Evolutionary conservation across 2,329 filamentous ascomycete genomes (phyloP).

Genomic region (Pseudogymnoascus sp.): DNA sequence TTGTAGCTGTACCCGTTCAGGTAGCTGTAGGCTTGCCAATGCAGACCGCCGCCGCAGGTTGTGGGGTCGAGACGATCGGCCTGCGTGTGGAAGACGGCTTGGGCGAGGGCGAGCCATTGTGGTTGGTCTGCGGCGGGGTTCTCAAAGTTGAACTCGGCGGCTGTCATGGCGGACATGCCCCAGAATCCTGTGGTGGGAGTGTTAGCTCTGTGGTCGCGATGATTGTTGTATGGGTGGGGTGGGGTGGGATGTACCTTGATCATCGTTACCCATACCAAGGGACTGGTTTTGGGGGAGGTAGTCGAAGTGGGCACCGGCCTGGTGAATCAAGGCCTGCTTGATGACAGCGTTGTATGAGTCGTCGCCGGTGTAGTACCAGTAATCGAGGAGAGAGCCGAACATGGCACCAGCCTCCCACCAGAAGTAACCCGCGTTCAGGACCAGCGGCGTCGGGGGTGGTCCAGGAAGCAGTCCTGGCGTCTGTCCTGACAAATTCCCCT

Average conservation of each 20-base stretch:
- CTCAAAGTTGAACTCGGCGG: slow-evolving; percentile 56
- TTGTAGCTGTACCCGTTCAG: slow-evolving; percentile 76
- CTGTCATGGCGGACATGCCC: slow-evolving; percentile 61
- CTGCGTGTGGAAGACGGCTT: slow-evolving; percentile 74
- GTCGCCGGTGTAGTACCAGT: slow-evolving; percentile 75
- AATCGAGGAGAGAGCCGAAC: slow-evolving; percentile 60
- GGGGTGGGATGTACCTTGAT: slow-evolving; percentile 37
- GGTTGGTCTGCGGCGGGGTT: slow-evolving; percentile 46
- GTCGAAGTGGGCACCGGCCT: slow-evolving; percentile 61
- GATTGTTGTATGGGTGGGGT: not conserved
- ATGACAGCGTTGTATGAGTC: slow-evolving; percentile 40
- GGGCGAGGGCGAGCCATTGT: slow-evolving; percentile 61
- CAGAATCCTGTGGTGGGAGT: slow-evolving; percentile 43
- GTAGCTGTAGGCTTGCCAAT: slow-evolving; percentile 79
- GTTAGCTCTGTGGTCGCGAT: not conserved
- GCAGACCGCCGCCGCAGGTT: slow-evolving; percentile 62
- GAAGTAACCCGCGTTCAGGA: slow-evolving; percentile 31
- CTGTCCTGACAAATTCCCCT: slow-evolving; percentile 39
- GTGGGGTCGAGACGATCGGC: slow-evolving; percentile 58
- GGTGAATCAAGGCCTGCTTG: slow-evolving; percentile 64
- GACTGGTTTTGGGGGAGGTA: slow-evolving; percentile 72
- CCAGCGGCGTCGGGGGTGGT: slow-evolving; percentile 11
- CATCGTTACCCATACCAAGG: slow-evolving; percentile 53
- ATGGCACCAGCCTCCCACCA: slow-evolving; percentile 67
- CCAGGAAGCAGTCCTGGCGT: slow-evolving; percentile 40